Evolutionary conservation across 257 asterid species (phyloP).

Genomic region (Ilex asprella): DNA sequence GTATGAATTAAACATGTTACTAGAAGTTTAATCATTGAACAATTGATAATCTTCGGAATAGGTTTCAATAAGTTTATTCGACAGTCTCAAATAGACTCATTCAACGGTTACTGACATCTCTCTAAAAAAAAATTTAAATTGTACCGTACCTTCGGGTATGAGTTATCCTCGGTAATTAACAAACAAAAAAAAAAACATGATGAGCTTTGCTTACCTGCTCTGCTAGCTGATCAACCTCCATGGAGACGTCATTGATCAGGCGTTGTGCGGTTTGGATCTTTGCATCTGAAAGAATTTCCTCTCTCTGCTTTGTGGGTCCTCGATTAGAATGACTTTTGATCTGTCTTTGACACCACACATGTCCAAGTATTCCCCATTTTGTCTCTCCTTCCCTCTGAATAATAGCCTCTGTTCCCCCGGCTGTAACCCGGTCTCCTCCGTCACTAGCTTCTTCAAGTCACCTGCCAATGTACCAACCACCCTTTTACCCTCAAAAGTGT

Average conservation of each 20-base stretch:
- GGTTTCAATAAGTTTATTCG: no score
- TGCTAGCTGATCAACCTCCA: slow-evolving; percentile 46
- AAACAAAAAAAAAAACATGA: neutral
- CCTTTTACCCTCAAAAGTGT: neutral
- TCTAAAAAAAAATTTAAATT: no score
- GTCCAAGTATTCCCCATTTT: slow-evolving; percentile 55
- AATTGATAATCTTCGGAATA: no score
- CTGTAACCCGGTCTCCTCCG: slow-evolving; percentile 50
- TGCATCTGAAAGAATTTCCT: slow-evolving; percentile 33
- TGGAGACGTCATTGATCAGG: slow-evolving; percentile 36
- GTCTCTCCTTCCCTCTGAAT: slow-evolving; percentile 55
- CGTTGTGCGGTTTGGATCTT: slow-evolving; percentile 48
- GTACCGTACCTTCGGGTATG: no score
- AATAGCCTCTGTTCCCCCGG: slow-evolving; percentile 52
- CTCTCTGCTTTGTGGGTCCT: slow-evolving; percentile 51
- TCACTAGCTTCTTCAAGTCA: slow-evolving; percentile 54
- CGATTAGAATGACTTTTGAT: slow-evolving; percentile 44
- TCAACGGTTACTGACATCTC: no score
- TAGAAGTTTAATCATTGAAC: no score
- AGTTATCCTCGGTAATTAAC: no score
- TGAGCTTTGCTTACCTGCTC: slow-evolving; percentile 40
- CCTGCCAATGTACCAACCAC: slow-evolving; percentile 26
- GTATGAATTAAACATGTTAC: no score
- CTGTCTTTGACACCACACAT: slow-evolving; percentile 56
- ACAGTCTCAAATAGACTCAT: no score